Evolutionary conservation across 345 rosid species (phyloP).

Genomic region (Moricandia moricandioides): DNA sequence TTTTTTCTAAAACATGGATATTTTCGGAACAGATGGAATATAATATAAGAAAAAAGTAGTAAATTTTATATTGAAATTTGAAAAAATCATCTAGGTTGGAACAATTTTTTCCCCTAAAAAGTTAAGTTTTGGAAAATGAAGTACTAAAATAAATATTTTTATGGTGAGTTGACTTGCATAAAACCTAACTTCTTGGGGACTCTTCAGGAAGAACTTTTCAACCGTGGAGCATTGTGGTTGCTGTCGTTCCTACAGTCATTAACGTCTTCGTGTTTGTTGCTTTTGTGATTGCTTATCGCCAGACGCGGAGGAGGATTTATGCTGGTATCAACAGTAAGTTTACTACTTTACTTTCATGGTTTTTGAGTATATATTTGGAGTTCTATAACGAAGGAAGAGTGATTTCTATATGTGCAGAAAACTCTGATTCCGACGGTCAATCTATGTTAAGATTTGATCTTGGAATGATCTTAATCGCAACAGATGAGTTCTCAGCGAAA

Average conservation of each 20-base stretch:
- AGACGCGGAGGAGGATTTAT: constrained; percentile 24
- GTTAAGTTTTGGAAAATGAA: not conserved
- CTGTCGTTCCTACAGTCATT: constrained; percentile 27
- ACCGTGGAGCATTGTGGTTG: constrained; percentile 31
- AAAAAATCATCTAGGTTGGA: not conserved
- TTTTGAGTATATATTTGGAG: not conserved
- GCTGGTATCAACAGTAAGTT: constrained; percentile 20
- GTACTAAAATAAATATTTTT: not conserved
- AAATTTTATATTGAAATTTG: not conserved
- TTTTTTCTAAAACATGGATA: not conserved
- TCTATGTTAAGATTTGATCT: constrained; percentile 29
- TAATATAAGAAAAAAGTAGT: not conserved
- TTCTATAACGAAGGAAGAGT: not conserved
- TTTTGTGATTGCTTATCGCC: constrained; percentile 18
- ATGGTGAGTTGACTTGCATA: not conserved
- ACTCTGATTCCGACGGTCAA: constrained; percentile 18
- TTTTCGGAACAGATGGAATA: not conserved
- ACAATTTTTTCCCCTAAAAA: not conserved
- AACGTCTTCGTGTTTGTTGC: constrained; percentile 9
- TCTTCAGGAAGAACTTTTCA: constrained; percentile 26
- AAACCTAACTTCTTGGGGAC: not conserved
- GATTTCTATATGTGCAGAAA: constrained; percentile 14
- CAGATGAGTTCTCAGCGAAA: constrained; percentile 31
- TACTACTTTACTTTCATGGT: not conserved
- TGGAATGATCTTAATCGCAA: constrained; percentile 25